Base-by-base conservation (phyloP, 495 filamentous ascomycete species). In the Trypethelium eluteriae region DNA sequence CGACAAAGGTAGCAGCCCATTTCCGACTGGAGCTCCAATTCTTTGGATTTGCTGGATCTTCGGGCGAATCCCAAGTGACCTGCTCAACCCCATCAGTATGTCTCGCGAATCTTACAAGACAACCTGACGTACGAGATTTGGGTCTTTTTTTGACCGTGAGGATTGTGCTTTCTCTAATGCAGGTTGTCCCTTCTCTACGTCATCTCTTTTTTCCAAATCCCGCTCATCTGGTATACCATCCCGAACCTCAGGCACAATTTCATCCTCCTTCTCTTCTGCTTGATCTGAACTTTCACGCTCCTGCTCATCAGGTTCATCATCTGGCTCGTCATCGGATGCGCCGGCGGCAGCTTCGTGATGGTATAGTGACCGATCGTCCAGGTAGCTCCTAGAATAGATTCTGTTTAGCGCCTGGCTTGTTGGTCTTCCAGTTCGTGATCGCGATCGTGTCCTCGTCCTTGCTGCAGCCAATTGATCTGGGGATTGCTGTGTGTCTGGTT, bases 1-100 rank as follows among this genome's bases (percentile, higher is more conserved):
- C 77, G 46, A 76, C 71, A 67, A 77, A 68, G 0, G 84, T 86
- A 2, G 89, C 81, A 0, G 85, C 66, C 86, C 88, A 92, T 77
- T 95, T 95, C 62, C 81, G 67, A 46, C 70, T 74, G 38, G 68
- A 67, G 9, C 69, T 66, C 77, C 77, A 78, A 64, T 79, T 79
- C 67, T 78, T 79, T 16, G 77, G 77, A 69, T 78, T 79, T 18
- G 64, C 65, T 57, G 75, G 76, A 53, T 79, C 77, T 62, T 77
- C 74, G 59, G 71, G 72, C 11, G 67, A 67, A 39, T 79, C 76
- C 76, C 76, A 79, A 10, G 72, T 73, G 2, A 77, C 75, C 53
- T 59, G 32, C 10, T n/a, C 18, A 32, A 3, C 10, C 7, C 3
- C 11, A 18, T 59, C 18, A 59, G 53, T 32, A 59, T 36, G 25